Evolutionary conservation across 768 basidiomycete species (phyloP).

Genomic region (Auriscalpium orientale): DNA sequence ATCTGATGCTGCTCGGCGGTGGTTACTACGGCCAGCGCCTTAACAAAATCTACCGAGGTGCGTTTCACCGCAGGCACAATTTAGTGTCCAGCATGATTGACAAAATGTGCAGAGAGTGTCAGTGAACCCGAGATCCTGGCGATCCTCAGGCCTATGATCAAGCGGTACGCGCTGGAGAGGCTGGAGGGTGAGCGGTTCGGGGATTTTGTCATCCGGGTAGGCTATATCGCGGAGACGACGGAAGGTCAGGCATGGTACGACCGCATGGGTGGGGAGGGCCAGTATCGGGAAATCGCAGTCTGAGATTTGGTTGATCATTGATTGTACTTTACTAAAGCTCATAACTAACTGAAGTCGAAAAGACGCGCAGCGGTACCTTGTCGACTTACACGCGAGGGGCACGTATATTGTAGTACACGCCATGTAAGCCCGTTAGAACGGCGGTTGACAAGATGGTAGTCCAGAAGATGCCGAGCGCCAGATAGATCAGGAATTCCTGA

Average conservation of each 20-base stretch:
- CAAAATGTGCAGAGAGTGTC: conserved; percentile 55
- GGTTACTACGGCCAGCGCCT: conserved; percentile 91
- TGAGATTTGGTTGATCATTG: neutral
- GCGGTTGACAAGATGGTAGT: too few relatives aligned
- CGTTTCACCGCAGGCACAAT: conserved; percentile 6
- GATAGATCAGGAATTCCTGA: too few relatives aligned
- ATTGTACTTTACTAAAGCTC: too few relatives aligned
- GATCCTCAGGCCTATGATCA: conserved; percentile 90
- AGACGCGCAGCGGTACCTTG: too few relatives aligned
- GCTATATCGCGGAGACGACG: conserved; percentile 82
- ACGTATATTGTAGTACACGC: too few relatives aligned
- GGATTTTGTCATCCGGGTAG: conserved; percentile 88
- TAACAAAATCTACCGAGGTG: conserved; percentile 92
- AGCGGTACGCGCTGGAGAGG: conserved; percentile 83
- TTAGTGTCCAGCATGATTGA: too few relatives aligned
- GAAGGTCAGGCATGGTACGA: conserved; percentile 87
- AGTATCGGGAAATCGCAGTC: conserved; percentile 31
- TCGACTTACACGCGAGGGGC: too few relatives aligned
- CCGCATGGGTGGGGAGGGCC: conserved; percentile 70
- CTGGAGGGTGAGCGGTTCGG: conserved; percentile 87
- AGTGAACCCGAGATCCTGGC: conserved; percentile 88
- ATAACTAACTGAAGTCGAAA: too few relatives aligned
- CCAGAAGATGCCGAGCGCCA: too few relatives aligned
- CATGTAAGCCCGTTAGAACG: too few relatives aligned
- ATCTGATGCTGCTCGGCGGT: conserved; percentile 92